phyloP scores from a whole-genome alignment of 2,329 filamentous ascomycete genomes.

The Bipolaris cookei region DNA sequence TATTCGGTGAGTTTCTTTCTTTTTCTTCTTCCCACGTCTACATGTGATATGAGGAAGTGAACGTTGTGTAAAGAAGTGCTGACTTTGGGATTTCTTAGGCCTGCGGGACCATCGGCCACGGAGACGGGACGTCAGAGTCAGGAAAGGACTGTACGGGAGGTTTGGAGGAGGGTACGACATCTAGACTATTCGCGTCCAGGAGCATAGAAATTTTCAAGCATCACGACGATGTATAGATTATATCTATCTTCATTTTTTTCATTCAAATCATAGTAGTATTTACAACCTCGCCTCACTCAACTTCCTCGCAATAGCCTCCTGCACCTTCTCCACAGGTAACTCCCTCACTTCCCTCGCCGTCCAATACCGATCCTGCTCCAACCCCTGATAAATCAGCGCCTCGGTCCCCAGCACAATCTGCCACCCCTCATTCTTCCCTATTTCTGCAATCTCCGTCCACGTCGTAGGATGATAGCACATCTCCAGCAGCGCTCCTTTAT shows the following conservation, averaged over 20 bases:
- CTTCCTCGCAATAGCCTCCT: conserved; percentile 57
- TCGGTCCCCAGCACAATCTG: conserved; percentile 77
- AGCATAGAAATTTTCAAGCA: conserved; percentile 29
- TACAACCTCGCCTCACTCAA: conserved; percentile 37
- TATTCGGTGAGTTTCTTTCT: conserved; percentile 58
- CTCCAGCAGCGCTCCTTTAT: conserved; percentile 74
- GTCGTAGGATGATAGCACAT: conserved; percentile 84
- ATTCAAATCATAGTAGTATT: background rate
- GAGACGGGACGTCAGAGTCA: conserved; percentile 72
- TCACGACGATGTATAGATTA: background rate
- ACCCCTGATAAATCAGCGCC: conserved; percentile 76
- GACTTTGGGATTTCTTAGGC: conserved; percentile 52
- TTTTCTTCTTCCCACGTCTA: background rate
- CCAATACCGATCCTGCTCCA: conserved; percentile 71
- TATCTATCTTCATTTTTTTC: background rate
- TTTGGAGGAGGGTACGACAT: conserved; percentile 71
- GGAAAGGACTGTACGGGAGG: conserved; percentile 72
- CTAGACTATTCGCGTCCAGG: conserved; percentile 73
- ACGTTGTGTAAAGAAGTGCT: background rate
- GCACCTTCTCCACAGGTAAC: conserved; percentile 66
- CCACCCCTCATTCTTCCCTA: conserved; percentile 70
- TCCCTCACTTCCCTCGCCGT: conserved; percentile 66
- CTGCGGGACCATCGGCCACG: conserved; percentile 65
- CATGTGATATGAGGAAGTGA: background rate
- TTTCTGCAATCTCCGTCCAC: conserved; percentile 65